A percentile compares a stretch with the other conserved stretches of the same genome.
phyloP scores from a whole-genome alignment of 2,329 filamentous ascomycete genomes.

The Ophiosphaerella korrae region DNA sequence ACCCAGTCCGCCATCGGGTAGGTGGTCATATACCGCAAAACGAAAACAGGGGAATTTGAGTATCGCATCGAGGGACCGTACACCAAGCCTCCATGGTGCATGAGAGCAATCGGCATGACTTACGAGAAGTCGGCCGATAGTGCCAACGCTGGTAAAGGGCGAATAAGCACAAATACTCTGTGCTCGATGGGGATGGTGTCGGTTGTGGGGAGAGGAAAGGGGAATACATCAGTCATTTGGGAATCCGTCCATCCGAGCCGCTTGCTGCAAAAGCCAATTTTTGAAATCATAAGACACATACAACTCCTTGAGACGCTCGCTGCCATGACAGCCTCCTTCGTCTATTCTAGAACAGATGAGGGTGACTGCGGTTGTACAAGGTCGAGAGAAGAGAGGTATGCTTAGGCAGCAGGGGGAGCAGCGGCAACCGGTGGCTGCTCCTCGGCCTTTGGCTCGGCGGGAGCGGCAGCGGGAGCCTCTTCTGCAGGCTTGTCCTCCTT shows the following conservation, averaged over 20 bases:
- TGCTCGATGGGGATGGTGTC: constrained; percentile 31
- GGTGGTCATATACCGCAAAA: constrained; percentile 36
- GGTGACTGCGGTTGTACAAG: constrained; percentile 41
- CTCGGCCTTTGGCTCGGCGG: constrained; percentile 39
- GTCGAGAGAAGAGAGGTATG: constrained; percentile 36
- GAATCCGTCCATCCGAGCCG: constrained; percentile 46
- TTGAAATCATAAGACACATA: constrained; percentile 46
- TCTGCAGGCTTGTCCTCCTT: constrained; percentile 67
- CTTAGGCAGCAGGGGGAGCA: constrained; percentile 41
- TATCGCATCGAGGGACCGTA: constrained; percentile 40
- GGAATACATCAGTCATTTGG: constrained; percentile 49
- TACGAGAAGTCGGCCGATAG: constrained; percentile 32
- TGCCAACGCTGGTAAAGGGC: constrained; percentile 19
- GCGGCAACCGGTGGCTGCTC: constrained; percentile 38
- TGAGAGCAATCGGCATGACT: constrained; percentile 23
- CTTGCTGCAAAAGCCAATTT: constrained; percentile 50
- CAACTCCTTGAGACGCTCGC: constrained; percentile 47
- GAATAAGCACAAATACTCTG: constrained; percentile 25
- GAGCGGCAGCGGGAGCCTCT: constrained; percentile 53
- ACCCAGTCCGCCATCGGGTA: constrained; percentile 29
- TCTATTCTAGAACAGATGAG: constrained; percentile 41
- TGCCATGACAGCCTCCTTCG: constrained; percentile 40
- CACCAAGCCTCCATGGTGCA: constrained; percentile 27
- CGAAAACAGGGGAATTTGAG: constrained; percentile 43
- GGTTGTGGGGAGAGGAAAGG: constrained; percentile 36